Conservation (phyloP, 2,329 filamentous ascomycete genomes). For the Verticillium klebahnii region DNA sequence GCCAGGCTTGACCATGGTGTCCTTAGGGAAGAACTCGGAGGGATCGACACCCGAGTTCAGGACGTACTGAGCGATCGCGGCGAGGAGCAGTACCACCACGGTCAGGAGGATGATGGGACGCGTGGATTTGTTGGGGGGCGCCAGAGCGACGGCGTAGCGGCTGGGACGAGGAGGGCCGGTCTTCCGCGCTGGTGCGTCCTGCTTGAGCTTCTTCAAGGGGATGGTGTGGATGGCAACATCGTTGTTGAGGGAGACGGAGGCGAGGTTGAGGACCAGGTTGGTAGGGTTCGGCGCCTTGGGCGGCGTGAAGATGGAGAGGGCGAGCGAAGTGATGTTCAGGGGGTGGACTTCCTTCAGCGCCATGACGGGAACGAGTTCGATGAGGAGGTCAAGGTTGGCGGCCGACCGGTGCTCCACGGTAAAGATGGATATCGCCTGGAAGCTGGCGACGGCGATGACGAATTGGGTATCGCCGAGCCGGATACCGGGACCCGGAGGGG, state of each 20-base stretch:
- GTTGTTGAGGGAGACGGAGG: constrained; percentile 76
- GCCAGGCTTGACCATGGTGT: neutral
- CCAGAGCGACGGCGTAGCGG: constrained; percentile 66
- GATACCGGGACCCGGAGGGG: constrained; percentile 41
- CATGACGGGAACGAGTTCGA: constrained; percentile 46
- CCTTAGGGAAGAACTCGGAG: constrained; percentile 27
- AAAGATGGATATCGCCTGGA: constrained; percentile 69
- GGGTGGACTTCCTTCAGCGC: constrained; percentile 52
- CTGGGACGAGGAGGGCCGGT: constrained; percentile 39
- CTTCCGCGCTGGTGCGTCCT: constrained; percentile 23
- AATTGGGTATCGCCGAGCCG: constrained; percentile 66
- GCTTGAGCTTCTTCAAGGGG: constrained; percentile 48
- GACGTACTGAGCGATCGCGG: constrained; percentile 23
- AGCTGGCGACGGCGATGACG: constrained; percentile 70
- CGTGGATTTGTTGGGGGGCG: constrained; percentile 40
- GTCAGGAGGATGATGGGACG: constrained; percentile 50
- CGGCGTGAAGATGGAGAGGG: constrained; percentile 53
- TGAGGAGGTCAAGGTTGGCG: constrained; percentile 42
- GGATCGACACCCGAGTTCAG: constrained; percentile 48
- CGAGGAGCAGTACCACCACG: constrained; percentile 59
- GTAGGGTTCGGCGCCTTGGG: constrained; percentile 40
- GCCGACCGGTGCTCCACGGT: constrained; percentile 65
- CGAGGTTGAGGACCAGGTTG: constrained; percentile 62
- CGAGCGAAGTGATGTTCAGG: constrained; percentile 53
- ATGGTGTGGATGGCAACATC: constrained; percentile 77